A percentile compares a stretch with the other conserved stretches of the same genome.
Evolutionary conservation across 2,329 filamentous ascomycete species (phyloP).

Genomic region (Fusarium torulosum): DNA sequence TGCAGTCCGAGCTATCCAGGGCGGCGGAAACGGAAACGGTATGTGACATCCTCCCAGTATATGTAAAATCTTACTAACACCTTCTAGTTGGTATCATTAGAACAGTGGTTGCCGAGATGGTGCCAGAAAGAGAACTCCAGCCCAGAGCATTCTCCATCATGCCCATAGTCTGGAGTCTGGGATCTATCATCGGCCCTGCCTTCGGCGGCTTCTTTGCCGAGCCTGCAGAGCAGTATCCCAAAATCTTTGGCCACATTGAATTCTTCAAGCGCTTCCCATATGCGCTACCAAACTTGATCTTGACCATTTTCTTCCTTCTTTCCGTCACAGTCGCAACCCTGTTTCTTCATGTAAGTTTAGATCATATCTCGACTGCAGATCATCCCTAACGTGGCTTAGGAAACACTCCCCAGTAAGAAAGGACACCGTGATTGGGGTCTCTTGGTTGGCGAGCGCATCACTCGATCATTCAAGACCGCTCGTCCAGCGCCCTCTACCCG

Average conservation of each 20-base stretch:
- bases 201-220: constrained; percentile 90
- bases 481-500: constrained; percentile 49
- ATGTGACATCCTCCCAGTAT: constrained; percentile 34
- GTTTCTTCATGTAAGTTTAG: constrained; percentile 74
- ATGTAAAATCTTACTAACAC: not conserved
- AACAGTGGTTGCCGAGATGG: constrained; percentile 93
- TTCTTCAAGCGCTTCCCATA: constrained; percentile 86
- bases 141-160: constrained; percentile 92
- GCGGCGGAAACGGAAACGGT: constrained; percentile 88
- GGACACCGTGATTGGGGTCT: constrained; percentile 80
- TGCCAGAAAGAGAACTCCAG: constrained; percentile 86
- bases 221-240: constrained; percentile 80
- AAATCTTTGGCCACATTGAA: constrained; percentile 72
- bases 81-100: constrained; percentile 83
- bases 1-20: constrained; percentile 79
- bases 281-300: constrained; percentile 83
- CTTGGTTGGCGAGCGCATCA: constrained; percentile 76
- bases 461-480: constrained; percentile 53
- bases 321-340: constrained; percentile 80
- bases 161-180: constrained; percentile 90
- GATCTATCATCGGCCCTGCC: constrained; percentile 86
- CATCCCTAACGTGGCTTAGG: constrained; percentile 58
- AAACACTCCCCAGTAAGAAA: constrained; percentile 82
- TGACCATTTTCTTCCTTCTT: constrained; percentile 80
- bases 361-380: not conserved